phyloP scores from a whole-genome alignment of 2,329 filamentous ascomycete genomes.

The Alternaria dauci region DNA sequence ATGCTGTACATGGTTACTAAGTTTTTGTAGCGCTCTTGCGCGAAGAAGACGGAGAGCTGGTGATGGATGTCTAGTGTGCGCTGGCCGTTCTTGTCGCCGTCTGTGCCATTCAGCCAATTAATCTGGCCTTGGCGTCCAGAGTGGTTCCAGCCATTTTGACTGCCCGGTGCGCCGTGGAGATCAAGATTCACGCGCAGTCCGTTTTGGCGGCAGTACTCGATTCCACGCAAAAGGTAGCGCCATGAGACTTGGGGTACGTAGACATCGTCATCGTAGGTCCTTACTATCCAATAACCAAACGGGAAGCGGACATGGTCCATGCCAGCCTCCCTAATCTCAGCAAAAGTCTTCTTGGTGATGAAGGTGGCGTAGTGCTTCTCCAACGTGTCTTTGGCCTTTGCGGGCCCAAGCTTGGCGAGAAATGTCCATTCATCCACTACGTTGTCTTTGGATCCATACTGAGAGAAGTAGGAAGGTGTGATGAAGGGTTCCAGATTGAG shows the following conservation, averaged over 20 bases:
- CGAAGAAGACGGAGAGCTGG: constrained; percentile 88
- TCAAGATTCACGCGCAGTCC: constrained; percentile 93
- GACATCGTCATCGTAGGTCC: constrained; percentile 83
- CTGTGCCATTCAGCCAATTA: constrained; percentile 88
- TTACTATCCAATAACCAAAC: constrained; percentile 93
- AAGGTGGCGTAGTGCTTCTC: constrained; percentile 93
- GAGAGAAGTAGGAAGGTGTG: constrained; percentile 85
- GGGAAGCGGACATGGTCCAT: constrained; percentile 97
- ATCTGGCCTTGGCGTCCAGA: constrained; percentile 83
- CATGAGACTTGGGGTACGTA: constrained; percentile 88
- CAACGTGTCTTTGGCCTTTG: constrained; percentile 70
- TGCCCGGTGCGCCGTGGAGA: constrained; percentile 88
- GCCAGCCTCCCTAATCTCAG: constrained; percentile 83
- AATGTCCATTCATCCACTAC: constrained; percentile 92
- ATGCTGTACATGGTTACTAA: constrained; percentile 92
- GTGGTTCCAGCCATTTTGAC: constrained; percentile 98
- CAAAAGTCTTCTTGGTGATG: constrained; percentile 83
- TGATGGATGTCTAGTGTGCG: constrained; percentile 88
- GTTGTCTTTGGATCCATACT: constrained; percentile 66
- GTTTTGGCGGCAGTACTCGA: constrained; percentile 93
- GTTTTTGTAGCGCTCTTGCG: constrained; percentile 91
- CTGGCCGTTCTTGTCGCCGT: constrained; percentile 79
- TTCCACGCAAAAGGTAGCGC: constrained; percentile 90
- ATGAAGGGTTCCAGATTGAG: constrained; percentile 94
- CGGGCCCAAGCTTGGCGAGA: constrained; percentile 71